Conservation (phyloP, 495 filamentous ascomycete species). For the Pyrenula aspistea region DNA sequence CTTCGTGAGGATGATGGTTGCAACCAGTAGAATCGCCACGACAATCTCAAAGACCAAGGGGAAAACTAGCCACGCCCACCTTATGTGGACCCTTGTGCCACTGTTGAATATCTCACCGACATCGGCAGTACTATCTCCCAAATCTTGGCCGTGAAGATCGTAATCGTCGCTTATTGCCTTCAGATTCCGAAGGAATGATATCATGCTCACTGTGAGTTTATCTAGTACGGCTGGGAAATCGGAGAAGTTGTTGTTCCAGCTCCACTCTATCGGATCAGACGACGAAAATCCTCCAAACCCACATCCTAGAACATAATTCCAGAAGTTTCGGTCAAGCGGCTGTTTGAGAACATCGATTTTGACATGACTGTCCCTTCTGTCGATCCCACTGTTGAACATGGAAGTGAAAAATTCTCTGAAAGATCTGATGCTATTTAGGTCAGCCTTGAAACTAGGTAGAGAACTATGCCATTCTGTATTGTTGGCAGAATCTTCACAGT, state of each 20-base stretch:
- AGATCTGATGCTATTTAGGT: not conserved
- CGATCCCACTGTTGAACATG: not conserved
- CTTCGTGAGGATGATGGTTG: not conserved
- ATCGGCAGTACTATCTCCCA: not conserved
- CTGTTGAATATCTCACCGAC: not conserved
- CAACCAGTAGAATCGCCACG: not conserved
- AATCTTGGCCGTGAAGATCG: too few species aligned
- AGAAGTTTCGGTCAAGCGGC: not conserved
- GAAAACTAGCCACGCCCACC: not conserved
- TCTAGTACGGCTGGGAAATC: not conserved
- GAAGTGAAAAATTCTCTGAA: not conserved
- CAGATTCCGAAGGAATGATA: not conserved
- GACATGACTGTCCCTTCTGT: not conserved
- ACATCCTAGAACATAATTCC: not conserved
- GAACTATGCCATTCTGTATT: not conserved
- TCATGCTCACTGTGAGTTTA: not conserved
- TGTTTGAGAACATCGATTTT: not conserved
- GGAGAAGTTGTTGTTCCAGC: too few species aligned
- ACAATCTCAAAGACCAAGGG: not conserved
- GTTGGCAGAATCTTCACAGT: too few species aligned
- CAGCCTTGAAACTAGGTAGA: not conserved
- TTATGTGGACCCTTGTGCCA: not conserved
- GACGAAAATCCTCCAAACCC: not conserved
- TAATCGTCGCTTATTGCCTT: not conserved
- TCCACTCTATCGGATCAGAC: not conserved